Evolutionary conservation across 768 basidiomycete species (phyloP).

Genomic region (Paxillus ammoniavirescens): DNA sequence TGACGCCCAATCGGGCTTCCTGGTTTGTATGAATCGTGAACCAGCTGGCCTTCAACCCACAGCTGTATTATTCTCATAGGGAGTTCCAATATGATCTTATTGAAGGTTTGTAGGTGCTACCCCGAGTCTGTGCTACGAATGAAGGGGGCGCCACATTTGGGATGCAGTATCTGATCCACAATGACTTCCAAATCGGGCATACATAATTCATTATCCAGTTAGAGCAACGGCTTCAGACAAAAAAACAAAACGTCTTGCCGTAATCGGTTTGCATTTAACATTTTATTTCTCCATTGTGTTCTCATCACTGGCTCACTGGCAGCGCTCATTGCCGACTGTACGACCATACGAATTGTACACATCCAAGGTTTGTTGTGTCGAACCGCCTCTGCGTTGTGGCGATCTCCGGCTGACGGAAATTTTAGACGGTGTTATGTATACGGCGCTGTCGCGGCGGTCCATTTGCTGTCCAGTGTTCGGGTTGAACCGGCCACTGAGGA

Average conservation of each 20-base stretch:
- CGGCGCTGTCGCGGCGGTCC: too few relatives aligned
- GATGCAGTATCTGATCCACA: not conserved
- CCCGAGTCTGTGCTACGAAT: not conserved
- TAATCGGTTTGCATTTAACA: not conserved
- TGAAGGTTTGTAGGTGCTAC: conserved; percentile 1
- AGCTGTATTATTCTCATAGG: conserved; percentile 13
- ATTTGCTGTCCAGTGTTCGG: too few relatives aligned
- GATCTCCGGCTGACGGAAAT: not conserved
- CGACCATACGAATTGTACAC: not conserved
- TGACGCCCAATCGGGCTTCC: not conserved
- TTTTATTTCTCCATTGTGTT: not conserved
- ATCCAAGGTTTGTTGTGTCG: not conserved
- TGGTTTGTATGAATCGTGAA: conserved; percentile 18
- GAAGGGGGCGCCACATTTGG: conserved; percentile 1
- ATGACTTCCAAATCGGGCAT: conserved; percentile 6
- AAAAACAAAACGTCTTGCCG: not conserved
- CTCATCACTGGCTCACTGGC: too few relatives aligned
- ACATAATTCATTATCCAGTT: too few relatives aligned
- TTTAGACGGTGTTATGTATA: not conserved
- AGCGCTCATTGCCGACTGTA: not conserved
- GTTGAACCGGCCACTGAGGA: not conserved
- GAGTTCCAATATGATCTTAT: not conserved
- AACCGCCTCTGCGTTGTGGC: not conserved
- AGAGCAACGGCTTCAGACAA: not conserved
- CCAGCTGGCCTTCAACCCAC: conserved; percentile 20